Percentiles rank a stretch among this genome's conserved stretches.
These are phyloP conservation scores for Raddia guianensis DNA, from an alignment of 176 grass and related monocot species.

Conservation along the genomic window DNA sequence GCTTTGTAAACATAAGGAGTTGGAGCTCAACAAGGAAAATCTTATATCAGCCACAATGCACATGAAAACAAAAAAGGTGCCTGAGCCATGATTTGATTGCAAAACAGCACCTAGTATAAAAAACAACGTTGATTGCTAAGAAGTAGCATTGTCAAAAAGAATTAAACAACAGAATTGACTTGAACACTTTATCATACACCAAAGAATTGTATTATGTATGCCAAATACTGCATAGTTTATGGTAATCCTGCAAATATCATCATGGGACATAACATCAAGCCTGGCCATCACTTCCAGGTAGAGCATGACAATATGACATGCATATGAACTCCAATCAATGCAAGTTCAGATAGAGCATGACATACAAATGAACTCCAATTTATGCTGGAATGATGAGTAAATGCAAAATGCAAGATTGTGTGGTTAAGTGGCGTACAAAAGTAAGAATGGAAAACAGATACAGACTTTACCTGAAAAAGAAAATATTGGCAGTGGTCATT, in stretches of 20 bases:
- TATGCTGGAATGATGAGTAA: conserved; percentile 8
- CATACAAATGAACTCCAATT: neutral
- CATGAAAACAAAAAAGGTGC: neutral
- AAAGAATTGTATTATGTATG: neutral
- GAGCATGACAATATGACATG: conserved; percentile 16
- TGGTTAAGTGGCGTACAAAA: neutral
- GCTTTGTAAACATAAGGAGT: neutral
- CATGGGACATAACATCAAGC: neutral
- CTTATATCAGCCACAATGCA: neutral
- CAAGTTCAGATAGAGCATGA: conserved; percentile 9
- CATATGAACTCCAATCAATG: neutral
- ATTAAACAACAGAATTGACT: neutral
- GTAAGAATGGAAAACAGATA: neutral
- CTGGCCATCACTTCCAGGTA: neutral
- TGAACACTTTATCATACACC: neutral
- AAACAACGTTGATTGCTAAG: neutral
- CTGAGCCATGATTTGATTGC: neutral
- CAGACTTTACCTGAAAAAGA: conserved; percentile 54
- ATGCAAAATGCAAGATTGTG: neutral
- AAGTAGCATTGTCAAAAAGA: neutral
- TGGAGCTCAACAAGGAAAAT: neutral
- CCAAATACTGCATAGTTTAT: neutral
- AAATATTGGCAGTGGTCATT: conserved; percentile 74
- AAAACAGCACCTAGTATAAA: neutral
- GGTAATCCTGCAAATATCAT: conserved; percentile 16